phyloP scores from a whole-genome alignment of 1,139 yeast species.

The Pichia sp. region DNA sequence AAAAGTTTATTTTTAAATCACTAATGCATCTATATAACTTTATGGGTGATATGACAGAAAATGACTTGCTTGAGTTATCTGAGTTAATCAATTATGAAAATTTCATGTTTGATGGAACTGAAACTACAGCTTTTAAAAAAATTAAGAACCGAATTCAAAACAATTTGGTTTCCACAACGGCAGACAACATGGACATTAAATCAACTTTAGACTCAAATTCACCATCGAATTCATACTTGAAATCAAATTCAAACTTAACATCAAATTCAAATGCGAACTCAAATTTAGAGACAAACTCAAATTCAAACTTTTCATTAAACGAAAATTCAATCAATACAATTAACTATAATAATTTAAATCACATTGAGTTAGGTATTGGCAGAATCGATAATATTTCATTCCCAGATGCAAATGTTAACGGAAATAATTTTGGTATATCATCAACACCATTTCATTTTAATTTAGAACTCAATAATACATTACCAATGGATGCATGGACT shows the following conservation, averaged over 20 bases:
- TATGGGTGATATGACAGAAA: slow-evolving; percentile 14
- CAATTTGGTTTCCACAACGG: neutral
- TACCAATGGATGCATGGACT: slow-evolving; percentile 2
- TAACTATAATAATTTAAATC: neutral
- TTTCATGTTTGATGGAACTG: neutral
- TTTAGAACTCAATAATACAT: neutral
- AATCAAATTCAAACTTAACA: too few species aligned
- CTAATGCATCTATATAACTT: slow-evolving; percentile 10
- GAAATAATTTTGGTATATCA: neutral
- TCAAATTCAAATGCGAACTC: neutral
- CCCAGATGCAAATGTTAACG: neutral
- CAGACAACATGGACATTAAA: neutral
- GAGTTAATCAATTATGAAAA: slow-evolving; percentile 14
- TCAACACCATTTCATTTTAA: neutral
- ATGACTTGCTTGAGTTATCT: slow-evolving; percentile 18
- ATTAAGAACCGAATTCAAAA: neutral
- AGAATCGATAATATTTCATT: neutral
- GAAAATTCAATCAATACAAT: neutral
- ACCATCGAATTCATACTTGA: neutral
- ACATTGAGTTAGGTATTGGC: neutral
- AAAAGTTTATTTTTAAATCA: slow-evolving; percentile 2
- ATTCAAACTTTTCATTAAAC: neutral
- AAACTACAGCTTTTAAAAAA: neutral
- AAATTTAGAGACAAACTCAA: neutral
- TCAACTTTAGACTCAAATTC: neutral